Evolutionary conservation across 1,284 basidiomycete species (phyloP).

Genomic region (Xanthoconium separans): DNA sequence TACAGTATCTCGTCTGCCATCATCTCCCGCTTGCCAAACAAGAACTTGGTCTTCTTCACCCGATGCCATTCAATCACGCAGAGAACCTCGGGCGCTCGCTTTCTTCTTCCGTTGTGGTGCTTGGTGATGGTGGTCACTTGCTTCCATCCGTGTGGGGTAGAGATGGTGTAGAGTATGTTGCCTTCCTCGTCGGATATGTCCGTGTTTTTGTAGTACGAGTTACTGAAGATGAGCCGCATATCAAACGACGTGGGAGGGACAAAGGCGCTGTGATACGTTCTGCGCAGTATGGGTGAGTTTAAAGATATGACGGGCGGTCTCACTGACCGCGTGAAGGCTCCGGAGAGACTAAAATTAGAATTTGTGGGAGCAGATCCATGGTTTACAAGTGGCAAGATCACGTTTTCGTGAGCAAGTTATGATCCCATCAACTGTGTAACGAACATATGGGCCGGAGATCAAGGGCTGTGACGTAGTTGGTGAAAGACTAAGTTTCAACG

Average conservation of each 20-base stretch:
- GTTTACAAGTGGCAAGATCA: too few species aligned
- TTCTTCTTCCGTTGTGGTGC: constrained; percentile 3
- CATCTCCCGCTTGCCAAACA: constrained; percentile 13
- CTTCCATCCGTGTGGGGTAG: constrained; percentile 18
- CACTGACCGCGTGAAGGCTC: neutral
- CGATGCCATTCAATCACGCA: constrained; percentile 24
- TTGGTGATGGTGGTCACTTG: constrained; percentile 21
- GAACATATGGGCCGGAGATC: too few species aligned
- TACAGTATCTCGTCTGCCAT: constrained; percentile 8
- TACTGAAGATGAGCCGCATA: constrained; percentile 20
- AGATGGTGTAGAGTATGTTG: constrained; percentile 17
- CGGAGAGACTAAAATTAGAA: neutral
- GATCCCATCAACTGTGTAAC: too few species aligned
- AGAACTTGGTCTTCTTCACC: constrained; percentile 11
- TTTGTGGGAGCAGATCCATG: too few species aligned
- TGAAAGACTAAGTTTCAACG: too few species aligned
- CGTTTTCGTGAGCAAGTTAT: too few species aligned
- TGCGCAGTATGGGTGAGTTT: neutral
- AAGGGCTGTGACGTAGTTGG: too few species aligned
- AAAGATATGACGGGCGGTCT: neutral
- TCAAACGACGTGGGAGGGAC: neutral
- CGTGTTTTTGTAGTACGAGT: constrained; percentile 17
- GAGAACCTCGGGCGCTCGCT: constrained; percentile 1
- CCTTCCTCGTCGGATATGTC: constrained; percentile 16
- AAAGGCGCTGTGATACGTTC: neutral